Evolutionary conservation across 192 early-diverging fungal genomes (phyloP), one percentile per base, ranked within the genome.

Genomic region (Thamnidium elegans): DNA sequence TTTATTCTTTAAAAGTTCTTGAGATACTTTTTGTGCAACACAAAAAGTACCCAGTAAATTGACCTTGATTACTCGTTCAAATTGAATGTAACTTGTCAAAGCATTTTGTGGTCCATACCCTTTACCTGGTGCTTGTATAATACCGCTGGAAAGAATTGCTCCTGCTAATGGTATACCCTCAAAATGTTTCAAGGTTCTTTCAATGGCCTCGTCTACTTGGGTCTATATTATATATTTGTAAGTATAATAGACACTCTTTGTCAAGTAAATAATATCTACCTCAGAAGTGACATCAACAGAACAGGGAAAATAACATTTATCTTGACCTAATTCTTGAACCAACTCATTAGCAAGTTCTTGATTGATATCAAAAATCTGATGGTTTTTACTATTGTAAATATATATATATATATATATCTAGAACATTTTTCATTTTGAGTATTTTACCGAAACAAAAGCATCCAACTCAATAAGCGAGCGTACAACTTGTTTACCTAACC

Each of bases 331-430:
- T 39, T 70, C 44, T 44, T 62, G 15, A 14, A 50, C 52, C 19
- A 72, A 19, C 19, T n/a, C 5, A 14, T 62, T 11, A 19, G 60
- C 26, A 1, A 19, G 39, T 0, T 7, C 42, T 13, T 13, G 21
- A 30, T 72, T 67, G 36, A 72, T 30, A 63, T 72, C 71, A 23
- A 72, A 34, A 2, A 72, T 66, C 70, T 72, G 55, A 15, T 42
- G 19, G 7, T 13, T 47, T 19, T 6, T 21, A 13, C 1, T 19
- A 17, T 14, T 54, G 5, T 36, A 9, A 47, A 4, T 14, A 42
- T 9, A 17, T 9, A 15, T 42, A 15, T 54, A 4, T 14, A 42
- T 9, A 17, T 9, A 15, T 42, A 15, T 54, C 1, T 5, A 47
- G 48, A 4, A 9, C 14, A 3, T 9, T 42, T 17, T 6, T 56